Base-by-base conservation (phyloP, 1,284 basidiomycete genomes). In the Xerocomus alliaceus region DNA sequence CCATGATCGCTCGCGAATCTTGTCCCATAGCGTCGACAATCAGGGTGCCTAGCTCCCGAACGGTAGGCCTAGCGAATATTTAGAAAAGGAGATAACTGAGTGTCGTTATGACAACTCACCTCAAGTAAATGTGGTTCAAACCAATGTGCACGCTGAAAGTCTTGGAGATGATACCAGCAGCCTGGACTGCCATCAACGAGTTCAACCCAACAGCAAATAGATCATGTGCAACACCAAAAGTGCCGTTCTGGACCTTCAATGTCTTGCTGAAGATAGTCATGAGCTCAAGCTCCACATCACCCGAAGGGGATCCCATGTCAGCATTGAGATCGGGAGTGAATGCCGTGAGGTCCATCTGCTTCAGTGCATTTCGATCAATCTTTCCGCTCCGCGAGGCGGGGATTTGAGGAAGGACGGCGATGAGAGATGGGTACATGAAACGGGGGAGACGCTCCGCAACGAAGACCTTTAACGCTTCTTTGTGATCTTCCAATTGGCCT, bases 131-230 rank as follows among this genome's bases (percentile, higher is more conserved):
- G 37, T 75, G 65, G 32, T 73, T 73, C 46, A 73, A 55, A 32
- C 73, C 71, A 26, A 73, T 69, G 49, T 74, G 71, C 8, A 74
- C 70, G n/a, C 32, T 60, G 49, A 73, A 75, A 9, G 70, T 74
- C 65, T 72, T 74, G 32, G 73, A 71, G 31, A 73, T 60, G 20
- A 68, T 8, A 46, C 71, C 73, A 42, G 71, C 73, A 1, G 68
- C 73, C 56, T 75, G 71, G 29, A 73, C 73, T 11, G 71, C 68
- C 71, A 74, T 75, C 48, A 72, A 45, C 26, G 73, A 71, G 59
- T 74, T 75, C 61, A 73, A 51, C 22, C 71, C 71, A 17, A 73
- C 57, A 22, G 71, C 64, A 35, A 75, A 73, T n/a, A 73, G 58
- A 52, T 73, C 73, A 24, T 71, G 73, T 15, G 61, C 60, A 29